Base-by-base conservation (phyloP, 2,329 filamentous ascomycete genomes). In the Trichoderma arundinaceum region DNA sequence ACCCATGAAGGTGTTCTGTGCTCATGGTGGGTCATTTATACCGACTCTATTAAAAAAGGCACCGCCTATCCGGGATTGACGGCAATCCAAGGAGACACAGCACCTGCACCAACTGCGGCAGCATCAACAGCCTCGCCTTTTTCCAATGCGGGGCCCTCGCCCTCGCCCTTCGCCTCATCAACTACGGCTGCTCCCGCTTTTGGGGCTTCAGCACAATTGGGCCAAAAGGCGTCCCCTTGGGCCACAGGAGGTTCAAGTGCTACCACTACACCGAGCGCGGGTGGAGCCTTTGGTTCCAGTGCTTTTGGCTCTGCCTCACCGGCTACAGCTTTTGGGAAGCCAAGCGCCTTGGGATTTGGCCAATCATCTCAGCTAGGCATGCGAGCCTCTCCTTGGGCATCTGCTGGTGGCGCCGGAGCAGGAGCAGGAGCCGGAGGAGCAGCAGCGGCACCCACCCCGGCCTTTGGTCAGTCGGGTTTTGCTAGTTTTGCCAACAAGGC, bases 21-120 rank as follows among this genome's bases (percentile, higher is more conserved):
- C 52, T 85, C 88, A 12, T 99, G 94, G 93, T 97, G 94, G 92
- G 79, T 98, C 49, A 86, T 98, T 19, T 97, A 97, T 78, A 87
- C 90, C 41, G 92, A 96, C 48, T 93, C 94, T 1, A 88, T 99
- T 68, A 87, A 89, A 66, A 82, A 89, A 71, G 89, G 89, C 3
- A 87, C 86, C 7, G 86, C 87, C 0, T 98, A 93, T 75, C 85
- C 90, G 46, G 91, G 90, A 4, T 81, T 97, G 69, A 80, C 83
- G 46, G 80, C 78, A 51, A 80, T 80, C 38, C 80, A 82, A 66
- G 77, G 77, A 2, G 68, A 72, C 15, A 66, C 75, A 69, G 71
- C 75, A 3, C 66, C 79, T 15, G 66, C 73, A 41, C 70, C 73
- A 67, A 64, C 73, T 4, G 66, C 77, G 61, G 70, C 73, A 5